These are phyloP conservation scores for Aurinia saxatilis DNA, from an alignment of 345 rosid species.

Conservation along the genomic window DNA sequence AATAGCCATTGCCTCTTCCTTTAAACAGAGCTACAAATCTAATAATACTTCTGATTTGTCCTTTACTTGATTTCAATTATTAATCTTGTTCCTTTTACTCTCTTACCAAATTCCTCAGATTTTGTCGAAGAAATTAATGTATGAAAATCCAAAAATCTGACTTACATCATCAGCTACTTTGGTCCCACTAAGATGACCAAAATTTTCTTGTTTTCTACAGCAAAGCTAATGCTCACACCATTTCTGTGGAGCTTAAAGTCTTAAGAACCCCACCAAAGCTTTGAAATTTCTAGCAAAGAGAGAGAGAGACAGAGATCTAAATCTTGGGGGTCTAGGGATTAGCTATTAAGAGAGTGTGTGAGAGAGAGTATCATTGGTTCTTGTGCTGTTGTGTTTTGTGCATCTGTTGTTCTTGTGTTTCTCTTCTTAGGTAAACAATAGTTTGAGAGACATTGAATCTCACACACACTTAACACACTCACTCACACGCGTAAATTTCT, in stretches of 20 bases:
- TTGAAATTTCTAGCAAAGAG: slow-evolving; percentile 2
- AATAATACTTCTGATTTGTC: slow-evolving; percentile 22
- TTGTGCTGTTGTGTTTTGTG: slow-evolving; percentile 34
- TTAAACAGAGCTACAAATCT: slow-evolving; percentile 18
- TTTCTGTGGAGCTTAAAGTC: slow-evolving; percentile 28
- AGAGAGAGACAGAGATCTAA: slow-evolving; percentile 14
- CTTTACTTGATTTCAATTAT: not conserved
- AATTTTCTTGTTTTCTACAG: slow-evolving; percentile 26
- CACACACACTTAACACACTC: slow-evolving; percentile 23
- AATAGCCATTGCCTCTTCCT: slow-evolving; percentile 18
- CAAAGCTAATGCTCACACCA: slow-evolving; percentile 30
- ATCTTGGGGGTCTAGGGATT: slow-evolving; percentile 29
- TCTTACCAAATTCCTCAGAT: slow-evolving; percentile 10
- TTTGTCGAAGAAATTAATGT: slow-evolving; percentile 14
- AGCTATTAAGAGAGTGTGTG: slow-evolving; percentile 11
- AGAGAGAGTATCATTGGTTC: slow-evolving; percentile 10
- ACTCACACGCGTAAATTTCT: slow-evolving; percentile 28
- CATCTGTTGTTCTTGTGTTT: slow-evolving; percentile 32
- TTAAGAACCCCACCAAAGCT: slow-evolving; percentile 8
- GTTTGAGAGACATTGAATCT: slow-evolving; percentile 22
- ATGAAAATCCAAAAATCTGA: slow-evolving; percentile 12
- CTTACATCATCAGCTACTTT: slow-evolving; percentile 7
- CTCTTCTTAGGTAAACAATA: slow-evolving; percentile 10
- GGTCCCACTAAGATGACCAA: slow-evolving; percentile 20
- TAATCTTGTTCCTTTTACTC: slow-evolving; percentile 6